Percentiles rank a stretch among this genome's conserved stretches.
Conservation (phyloP, 495 filamentous ascomycete genomes). For the Penicillium verhagenii region DNA sequence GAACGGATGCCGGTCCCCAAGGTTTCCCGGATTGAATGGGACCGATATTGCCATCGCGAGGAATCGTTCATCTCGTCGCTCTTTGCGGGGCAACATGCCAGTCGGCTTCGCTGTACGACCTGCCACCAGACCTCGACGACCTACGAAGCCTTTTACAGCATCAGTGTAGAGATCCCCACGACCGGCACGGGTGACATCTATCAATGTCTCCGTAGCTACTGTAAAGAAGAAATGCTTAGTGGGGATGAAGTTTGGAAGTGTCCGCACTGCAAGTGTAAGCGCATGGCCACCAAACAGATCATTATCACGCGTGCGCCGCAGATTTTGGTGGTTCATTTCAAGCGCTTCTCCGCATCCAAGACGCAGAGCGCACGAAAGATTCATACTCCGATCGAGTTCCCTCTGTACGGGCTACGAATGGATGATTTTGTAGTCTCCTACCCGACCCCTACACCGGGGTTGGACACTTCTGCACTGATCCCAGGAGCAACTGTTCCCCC, state of each 20-base stretch:
- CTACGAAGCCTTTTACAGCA: conserved; percentile 69
- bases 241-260: conserved; percentile 73
- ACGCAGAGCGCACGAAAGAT: conserved; percentile 61
- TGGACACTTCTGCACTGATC: conserved; percentile 23
- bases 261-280: conserved; percentile 63
- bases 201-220: conserved; percentile 67
- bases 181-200: conserved; percentile 52
- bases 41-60: conserved; percentile 66
- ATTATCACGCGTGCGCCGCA: conserved; percentile 71
- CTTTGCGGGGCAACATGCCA: conserved; percentile 70
- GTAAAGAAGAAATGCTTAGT: conserved; percentile 62
- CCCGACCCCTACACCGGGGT: conserved; percentile 28
- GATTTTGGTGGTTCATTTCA: conserved; percentile 73
- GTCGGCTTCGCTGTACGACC: conserved; percentile 59
- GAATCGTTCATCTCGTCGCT: conserved; percentile 64
- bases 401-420: conserved; percentile 62
- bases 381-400: conserved; percentile 66
- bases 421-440: conserved; percentile 53
- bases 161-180: conserved; percentile 64
- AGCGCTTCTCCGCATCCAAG: conserved; percentile 64
- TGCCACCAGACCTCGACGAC: conserved; percentile 68
- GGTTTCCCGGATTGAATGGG: conserved; percentile 66
- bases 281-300: conserved; percentile 70
- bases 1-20: conserved; percentile 60
- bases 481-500: conserved; percentile 55